These are phyloP conservation scores for Linderina pennispora DNA, from an alignment of 192 early-diverging fungal species.

Conservation along the genomic window DNA sequence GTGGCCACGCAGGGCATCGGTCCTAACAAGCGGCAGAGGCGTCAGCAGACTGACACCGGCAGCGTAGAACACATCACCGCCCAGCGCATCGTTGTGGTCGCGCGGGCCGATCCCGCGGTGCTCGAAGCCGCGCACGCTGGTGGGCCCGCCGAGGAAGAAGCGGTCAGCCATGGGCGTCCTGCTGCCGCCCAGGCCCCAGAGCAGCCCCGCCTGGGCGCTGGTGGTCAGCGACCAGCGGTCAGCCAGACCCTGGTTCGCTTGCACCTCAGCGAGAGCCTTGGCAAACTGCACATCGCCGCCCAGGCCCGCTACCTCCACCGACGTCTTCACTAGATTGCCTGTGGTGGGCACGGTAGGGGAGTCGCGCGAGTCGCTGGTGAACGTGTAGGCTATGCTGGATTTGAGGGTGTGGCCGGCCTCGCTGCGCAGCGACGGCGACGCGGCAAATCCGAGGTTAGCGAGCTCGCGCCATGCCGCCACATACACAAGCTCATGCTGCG, in stretches of 20 bases:
- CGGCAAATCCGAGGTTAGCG: constrained; percentile 42
- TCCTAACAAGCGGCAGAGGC: constrained; percentile 64
- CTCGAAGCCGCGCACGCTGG: constrained; percentile 82
- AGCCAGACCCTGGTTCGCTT: constrained; percentile 51
- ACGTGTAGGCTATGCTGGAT: constrained; percentile 63
- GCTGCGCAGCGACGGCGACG: constrained; percentile 56
- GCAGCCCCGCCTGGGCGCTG: constrained; percentile 56
- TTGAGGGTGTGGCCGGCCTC: constrained; percentile 87
- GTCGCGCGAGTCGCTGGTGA: constrained; percentile 69
- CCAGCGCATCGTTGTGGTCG: constrained; percentile 73
- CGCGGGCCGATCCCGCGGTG: constrained; percentile 83
- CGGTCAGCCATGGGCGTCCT: constrained; percentile 72
- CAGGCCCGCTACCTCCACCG: constrained; percentile 71
- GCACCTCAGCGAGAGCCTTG: constrained; percentile 65
- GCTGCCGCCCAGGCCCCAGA: constrained; percentile 33
- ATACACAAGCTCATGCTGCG: constrained; percentile 62
- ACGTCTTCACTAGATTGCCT: constrained; percentile 50
- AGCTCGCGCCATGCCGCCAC: constrained; percentile 74
- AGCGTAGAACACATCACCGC: constrained; percentile 82
- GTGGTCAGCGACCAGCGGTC: constrained; percentile 47
- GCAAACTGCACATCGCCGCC: constrained; percentile 76
- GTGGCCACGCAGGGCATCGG: constrained; percentile 69
- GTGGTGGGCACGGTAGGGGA: constrained; percentile 66
- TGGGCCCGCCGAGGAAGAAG: constrained; percentile 84
- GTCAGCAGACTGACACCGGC: constrained; percentile 74